Base-by-base conservation (phyloP, 805 yeast genomes). In the Nakazawaea ernobii region DNA sequence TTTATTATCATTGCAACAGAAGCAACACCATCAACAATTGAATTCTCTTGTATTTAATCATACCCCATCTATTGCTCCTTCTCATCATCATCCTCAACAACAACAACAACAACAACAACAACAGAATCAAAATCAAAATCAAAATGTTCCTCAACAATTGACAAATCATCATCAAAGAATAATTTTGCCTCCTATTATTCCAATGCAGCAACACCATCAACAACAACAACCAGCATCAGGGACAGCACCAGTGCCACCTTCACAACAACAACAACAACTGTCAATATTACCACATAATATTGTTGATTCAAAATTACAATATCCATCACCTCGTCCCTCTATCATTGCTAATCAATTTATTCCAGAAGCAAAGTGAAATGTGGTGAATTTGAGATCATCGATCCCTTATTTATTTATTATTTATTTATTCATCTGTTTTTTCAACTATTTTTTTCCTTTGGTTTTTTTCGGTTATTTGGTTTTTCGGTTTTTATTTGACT, bases 21-120 rank as follows among this genome's bases (percentile, higher is more conserved):
- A 26, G 10, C 28, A 32, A 8, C 37, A 24, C 15, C 44, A 41
- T 20, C 44, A 41, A 26, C 44, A 41, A 14, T 41, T 41, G 26
- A 35, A 27, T 28, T 14, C 29, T 10, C 17, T n/a, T 11, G 39
- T 39, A 10, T 35, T 42, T 35, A 35, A 32, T 20, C 11, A 17
- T 17, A 8, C 15, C 15, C 17, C 37, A 10, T 17, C 37, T 35
- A 10, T 17, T 8, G 4, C 37, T 32, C 14, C 35, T 6, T 6
- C 8, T 13, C 37, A 35, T n/a, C 30, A 20, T 8, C 30, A 17
- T 11, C 40, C 26, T 9, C 42, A 27, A 5, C 44, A 7, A 28
- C 46, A 43, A 17, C 38, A 43, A 29, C 45, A 24, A 6, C 35
- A 33, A 5, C 15, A 39, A 35, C 45, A 35, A 14, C 38, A 13